Percentiles rank a stretch among this genome's conserved stretches.
phyloP scores from a whole-genome alignment of 2,329 filamentous ascomycete species.

The Fusarium liriodendri region DNA sequence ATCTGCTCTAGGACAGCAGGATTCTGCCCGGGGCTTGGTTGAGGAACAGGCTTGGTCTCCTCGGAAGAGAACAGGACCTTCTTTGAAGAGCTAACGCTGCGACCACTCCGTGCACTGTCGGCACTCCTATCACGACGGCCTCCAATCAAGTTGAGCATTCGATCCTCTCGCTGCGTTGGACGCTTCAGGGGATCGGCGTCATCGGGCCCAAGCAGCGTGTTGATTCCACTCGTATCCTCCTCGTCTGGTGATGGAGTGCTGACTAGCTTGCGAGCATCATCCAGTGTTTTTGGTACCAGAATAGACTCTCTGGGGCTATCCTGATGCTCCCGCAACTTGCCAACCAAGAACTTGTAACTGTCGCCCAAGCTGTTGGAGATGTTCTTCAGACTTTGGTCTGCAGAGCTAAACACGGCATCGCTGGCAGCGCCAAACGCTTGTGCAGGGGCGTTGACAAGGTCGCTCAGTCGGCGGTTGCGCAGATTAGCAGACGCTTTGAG shows the following conservation, averaged over 20 bases:
- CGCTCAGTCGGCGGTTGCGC: constrained; percentile 82
- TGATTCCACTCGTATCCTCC: constrained; percentile 70
- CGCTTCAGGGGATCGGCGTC: constrained; percentile 48
- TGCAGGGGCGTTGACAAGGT: constrained; percentile 86
- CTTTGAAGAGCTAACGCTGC: constrained; percentile 71
- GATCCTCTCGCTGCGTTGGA: constrained; percentile 64
- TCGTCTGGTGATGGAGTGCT: constrained; percentile 75
- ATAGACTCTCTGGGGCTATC: constrained; percentile 58
- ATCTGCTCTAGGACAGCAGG: constrained; percentile 82
- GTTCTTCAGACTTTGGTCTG: constrained; percentile 91
- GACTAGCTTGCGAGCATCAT: constrained; percentile 91
- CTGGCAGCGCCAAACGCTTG: constrained; percentile 85
- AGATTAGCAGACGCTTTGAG: constrained; percentile 60
- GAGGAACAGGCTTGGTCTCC: constrained; percentile 44
- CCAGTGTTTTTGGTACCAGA: constrained; percentile 85
- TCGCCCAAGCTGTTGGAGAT: constrained; percentile 91
- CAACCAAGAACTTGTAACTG: constrained; percentile 93
- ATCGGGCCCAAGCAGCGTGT: constrained; percentile 59
- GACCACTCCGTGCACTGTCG: constrained; percentile 76
- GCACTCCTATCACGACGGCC: constrained; percentile 81
- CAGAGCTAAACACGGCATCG: constrained; percentile 86
- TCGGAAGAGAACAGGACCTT: constrained; percentile 63
- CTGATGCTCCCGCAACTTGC: constrained; percentile 82
- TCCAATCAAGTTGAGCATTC: constrained; percentile 76
- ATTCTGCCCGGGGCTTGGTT: constrained; percentile 39